Percentiles rank a stretch among this genome's conserved stretches.
phyloP scores from a whole-genome alignment of 116 monocot species.

The Zostera marina region DNA sequence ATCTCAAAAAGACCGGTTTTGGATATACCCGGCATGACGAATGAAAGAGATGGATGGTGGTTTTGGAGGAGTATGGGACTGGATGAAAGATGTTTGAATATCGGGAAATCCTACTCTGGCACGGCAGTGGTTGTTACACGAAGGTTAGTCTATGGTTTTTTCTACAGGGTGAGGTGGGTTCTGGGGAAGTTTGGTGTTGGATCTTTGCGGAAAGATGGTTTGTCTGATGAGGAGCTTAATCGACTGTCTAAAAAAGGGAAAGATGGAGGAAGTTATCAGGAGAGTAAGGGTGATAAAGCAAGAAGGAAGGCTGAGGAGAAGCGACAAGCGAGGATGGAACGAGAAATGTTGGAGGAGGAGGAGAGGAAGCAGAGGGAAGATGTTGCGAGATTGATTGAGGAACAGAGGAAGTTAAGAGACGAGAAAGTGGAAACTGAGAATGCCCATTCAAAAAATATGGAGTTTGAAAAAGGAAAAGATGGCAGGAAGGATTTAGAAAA shows the following conservation, averaged over 20 bases:
- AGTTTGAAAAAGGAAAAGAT: conserved; percentile 25
- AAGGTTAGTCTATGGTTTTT: conserved; percentile 19
- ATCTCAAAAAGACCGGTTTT: conserved; percentile 63
- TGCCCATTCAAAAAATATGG: conserved; percentile 14
- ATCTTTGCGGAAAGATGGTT: conserved; percentile 20
- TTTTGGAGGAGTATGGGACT: conserved; percentile 18
- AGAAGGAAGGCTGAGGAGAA: conserved; percentile 95
- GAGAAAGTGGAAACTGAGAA: conserved; percentile 61
- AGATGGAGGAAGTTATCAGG: conserved; percentile 14
- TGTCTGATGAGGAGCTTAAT: conserved; percentile 21
- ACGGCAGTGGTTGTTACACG: conserved; percentile 10
- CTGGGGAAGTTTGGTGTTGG: conserved; percentile 29
- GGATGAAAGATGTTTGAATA: conserved; percentile 5
- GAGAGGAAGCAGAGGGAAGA: conserved; percentile 96
- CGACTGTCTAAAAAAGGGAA: conserved; percentile 35
- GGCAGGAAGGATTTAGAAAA: conserved; percentile 35
- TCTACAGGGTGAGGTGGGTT: conserved; percentile 25
- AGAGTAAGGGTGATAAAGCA: conserved; percentile 68
- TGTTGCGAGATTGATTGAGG: conserved; percentile 78
- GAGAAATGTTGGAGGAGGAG: conserved; percentile 82
- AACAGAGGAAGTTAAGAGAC: conserved; percentile 64
- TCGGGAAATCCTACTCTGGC: conserved; percentile 35
- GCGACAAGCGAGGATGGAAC: conserved; percentile 71
- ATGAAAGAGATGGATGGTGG: conserved; percentile 23
- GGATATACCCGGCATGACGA: conserved; percentile 30